These are phyloP conservation scores for Polygonum maritimum DNA, from an alignment of 148 eudicot species.

Conservation along the genomic window DNA sequence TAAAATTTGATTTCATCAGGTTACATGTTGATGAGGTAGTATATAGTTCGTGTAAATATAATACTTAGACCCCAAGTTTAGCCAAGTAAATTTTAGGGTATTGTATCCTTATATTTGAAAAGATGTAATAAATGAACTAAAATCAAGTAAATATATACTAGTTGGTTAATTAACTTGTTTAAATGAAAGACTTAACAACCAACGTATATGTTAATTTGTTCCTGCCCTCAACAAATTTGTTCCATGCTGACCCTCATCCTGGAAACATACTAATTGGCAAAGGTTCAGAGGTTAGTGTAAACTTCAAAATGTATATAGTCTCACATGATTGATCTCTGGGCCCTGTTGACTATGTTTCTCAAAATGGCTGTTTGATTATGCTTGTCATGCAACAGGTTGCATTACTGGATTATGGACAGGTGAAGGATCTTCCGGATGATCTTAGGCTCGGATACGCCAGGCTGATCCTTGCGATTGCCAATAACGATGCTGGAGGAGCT, in stretches of 20 bases:
- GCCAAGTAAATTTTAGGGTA: too few species aligned
- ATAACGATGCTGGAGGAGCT: constrained; percentile 62
- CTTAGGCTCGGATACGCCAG: constrained; percentile 90
- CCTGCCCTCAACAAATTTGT: too few species aligned
- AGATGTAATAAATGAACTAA: too few species aligned
- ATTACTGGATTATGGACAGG: constrained; percentile 97
- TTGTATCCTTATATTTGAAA: too few species aligned
- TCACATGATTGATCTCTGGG: not conserved
- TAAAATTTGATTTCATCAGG: too few species aligned
- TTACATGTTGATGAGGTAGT: too few species aligned
- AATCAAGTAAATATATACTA: too few species aligned
- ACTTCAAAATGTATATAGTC: not conserved
- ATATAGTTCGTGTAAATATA: too few species aligned
- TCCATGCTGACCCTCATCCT: constrained; percentile 99
- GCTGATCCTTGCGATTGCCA: constrained; percentile 86
- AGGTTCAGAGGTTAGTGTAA: constrained; percentile 74
- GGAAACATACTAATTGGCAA: constrained; percentile 88
- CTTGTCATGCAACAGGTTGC: constrained; percentile 47
- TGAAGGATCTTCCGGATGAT: constrained; percentile 84
- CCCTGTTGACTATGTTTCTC: not conserved
- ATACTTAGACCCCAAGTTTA: too few species aligned
- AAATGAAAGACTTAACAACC: too few species aligned
- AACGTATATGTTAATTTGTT: too few species aligned
- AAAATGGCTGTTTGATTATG: not conserved
- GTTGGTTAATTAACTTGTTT: too few species aligned